These are phyloP conservation scores for Ramularia endophylla DNA, from an alignment of 2,329 filamentous ascomycete species.

Conservation along the genomic window DNA sequence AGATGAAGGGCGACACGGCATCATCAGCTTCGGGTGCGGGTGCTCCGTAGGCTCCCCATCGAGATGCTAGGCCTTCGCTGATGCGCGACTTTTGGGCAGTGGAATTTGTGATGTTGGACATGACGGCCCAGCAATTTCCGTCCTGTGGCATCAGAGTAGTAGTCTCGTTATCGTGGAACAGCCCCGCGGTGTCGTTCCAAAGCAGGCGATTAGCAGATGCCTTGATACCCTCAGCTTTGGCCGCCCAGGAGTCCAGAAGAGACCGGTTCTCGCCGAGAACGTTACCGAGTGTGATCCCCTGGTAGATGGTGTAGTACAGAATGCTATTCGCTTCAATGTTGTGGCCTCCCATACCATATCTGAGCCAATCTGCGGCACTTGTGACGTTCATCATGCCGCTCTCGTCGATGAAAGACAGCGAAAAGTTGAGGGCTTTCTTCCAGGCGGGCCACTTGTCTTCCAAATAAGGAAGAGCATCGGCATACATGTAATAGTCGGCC, in stretches of 20 bases:
- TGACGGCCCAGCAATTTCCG: conserved; percentile 39
- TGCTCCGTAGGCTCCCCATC: conserved; percentile 42
- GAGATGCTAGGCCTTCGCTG: conserved; percentile 26
- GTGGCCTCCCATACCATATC: conserved; percentile 47
- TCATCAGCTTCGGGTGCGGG: conserved; percentile 43
- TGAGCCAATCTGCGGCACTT: conserved; percentile 41
- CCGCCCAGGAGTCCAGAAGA: conserved; percentile 28
- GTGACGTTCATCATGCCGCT: conserved; percentile 44
- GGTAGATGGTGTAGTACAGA: conserved; percentile 47
- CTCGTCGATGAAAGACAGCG: conserved; percentile 38
- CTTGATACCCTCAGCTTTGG: conserved; percentile 40
- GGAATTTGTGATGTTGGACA: conserved; percentile 34
- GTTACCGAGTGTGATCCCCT: conserved; percentile 46
- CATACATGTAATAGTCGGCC: conserved; percentile 37
- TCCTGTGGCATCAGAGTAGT: conserved; percentile 45
- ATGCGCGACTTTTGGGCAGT: conserved; percentile 28
- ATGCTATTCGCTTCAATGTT: conserved; percentile 45
- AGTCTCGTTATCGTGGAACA: conserved; percentile 31
- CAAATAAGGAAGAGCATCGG: conserved; percentile 37
- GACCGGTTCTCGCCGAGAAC: conserved; percentile 41
- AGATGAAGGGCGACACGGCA: conserved; percentile 45
- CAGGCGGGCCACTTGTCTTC: conserved; percentile 39
- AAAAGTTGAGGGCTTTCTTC: conserved; percentile 40
- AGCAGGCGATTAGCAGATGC: conserved; percentile 46
- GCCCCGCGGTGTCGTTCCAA: conserved; percentile 24